phyloP scores from a whole-genome alignment of 2,329 filamentous ascomycete genomes.

The Fragosphaeria purpurea region DNA sequence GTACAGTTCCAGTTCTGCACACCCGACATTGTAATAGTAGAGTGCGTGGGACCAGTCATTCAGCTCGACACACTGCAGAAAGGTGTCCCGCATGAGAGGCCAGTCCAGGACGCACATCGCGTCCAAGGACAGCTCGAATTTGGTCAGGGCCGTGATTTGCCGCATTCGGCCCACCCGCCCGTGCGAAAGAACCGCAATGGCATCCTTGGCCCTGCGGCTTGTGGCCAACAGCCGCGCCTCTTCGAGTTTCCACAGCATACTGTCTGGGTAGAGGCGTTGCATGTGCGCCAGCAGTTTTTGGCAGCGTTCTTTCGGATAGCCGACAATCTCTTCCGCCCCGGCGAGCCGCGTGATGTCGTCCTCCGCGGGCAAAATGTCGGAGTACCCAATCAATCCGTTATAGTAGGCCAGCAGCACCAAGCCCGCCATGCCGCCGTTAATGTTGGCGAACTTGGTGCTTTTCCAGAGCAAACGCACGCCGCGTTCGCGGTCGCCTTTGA shows the following conservation, averaged over 20 bases:
- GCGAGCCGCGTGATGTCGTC: constrained; percentile 38
- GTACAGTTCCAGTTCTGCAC: constrained; percentile 72
- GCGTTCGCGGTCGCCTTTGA: constrained; percentile 74
- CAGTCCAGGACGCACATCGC: constrained; percentile 74
- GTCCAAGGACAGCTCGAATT: constrained; percentile 74
- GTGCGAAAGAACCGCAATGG: constrained; percentile 53
- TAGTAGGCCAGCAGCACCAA: constrained; percentile 78
- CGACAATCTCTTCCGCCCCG: constrained; percentile 48
- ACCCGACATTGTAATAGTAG: constrained; percentile 81
- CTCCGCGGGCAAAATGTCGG: constrained; percentile 70
- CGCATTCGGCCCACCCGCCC: constrained; percentile 64
- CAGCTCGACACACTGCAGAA: constrained; percentile 63
- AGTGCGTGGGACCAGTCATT: constrained; percentile 87
- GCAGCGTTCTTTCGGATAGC: constrained; percentile 63
- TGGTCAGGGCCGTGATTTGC: constrained; percentile 75
- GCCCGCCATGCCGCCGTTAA: constrained; percentile 85
- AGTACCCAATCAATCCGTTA: constrained; percentile 74
- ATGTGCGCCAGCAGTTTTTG: constrained; percentile 59
- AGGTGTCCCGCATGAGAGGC: constrained; percentile 60
- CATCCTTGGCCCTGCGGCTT: constrained; percentile 54
- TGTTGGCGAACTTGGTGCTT: constrained; percentile 72
- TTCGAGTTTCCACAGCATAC: constrained; percentile 77
- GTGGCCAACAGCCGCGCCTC: constrained; percentile 69
- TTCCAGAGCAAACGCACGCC: constrained; percentile 86
- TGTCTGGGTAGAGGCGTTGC: constrained; percentile 68